Evolutionary conservation across 2,329 filamentous ascomycete species (phyloP).

Genomic region (Pseudogymnoascus sp.): DNA sequence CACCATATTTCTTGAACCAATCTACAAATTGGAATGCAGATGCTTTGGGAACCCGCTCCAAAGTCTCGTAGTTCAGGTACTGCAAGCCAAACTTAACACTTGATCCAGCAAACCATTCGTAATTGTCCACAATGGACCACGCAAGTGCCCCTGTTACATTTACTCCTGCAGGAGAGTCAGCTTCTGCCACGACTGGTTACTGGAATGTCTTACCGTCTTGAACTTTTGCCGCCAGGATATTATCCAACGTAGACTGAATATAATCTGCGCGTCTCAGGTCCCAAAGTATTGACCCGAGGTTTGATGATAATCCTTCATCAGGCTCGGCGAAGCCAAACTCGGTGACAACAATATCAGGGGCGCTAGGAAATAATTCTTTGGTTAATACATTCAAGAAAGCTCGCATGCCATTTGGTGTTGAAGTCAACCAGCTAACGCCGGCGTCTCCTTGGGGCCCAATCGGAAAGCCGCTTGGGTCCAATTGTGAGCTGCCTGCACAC

Average conservation of each 20-base stretch:
- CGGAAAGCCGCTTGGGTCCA: slow-evolving; percentile 36
- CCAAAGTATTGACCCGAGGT: slow-evolving; percentile 31
- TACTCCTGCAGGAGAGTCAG: slow-evolving; percentile 17
- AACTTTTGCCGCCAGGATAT: slow-evolving; percentile 32
- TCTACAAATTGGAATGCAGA: slow-evolving; percentile 36
- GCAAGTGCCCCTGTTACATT: slow-evolving; percentile 37
- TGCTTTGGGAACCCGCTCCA: slow-evolving; percentile 35
- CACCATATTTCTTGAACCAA: slow-evolving; percentile 31
- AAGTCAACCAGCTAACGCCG: slow-evolving; percentile 35
- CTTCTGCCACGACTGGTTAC: neutral
- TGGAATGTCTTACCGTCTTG: slow-evolving; percentile 25
- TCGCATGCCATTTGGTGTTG: slow-evolving; percentile 33
- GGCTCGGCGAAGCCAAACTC: slow-evolving; percentile 38
- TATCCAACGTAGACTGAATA: slow-evolving; percentile 35
- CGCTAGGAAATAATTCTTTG: slow-evolving; percentile 34
- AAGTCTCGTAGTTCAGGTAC: slow-evolving; percentile 35
- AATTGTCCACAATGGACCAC: slow-evolving; percentile 36
- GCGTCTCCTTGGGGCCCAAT: slow-evolving; percentile 37
- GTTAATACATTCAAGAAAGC: slow-evolving; percentile 36
- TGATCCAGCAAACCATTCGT: slow-evolving; percentile 33
- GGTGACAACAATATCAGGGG: slow-evolving; percentile 34
- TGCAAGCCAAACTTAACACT: slow-evolving; percentile 34
- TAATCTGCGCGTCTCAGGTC: slow-evolving; percentile 35
- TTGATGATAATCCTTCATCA: slow-evolving; percentile 28
- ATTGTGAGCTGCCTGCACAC: slow-evolving; percentile 31